Base-by-base conservation (phyloP, 2,329 filamentous ascomycete genomes). In the Talaromyces albobiverticillius region DNA sequence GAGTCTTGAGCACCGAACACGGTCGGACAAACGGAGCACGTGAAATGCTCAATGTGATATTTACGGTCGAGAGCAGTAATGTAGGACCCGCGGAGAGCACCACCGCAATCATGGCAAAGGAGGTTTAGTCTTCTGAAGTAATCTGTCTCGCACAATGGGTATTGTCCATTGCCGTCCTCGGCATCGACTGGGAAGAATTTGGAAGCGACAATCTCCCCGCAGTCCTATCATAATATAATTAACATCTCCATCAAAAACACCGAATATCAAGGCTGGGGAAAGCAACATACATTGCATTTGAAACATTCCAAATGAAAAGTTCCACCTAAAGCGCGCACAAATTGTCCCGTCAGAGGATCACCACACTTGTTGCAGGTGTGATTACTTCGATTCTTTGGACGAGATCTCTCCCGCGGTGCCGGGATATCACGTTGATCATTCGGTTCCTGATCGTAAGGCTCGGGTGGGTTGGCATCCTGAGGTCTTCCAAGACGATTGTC, bases 41-140 rank as follows among this genome's bases (percentile, higher is more conserved):
- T 99, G 67, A 99, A 99, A 75, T 99, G 94, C 71, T 97, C 93
- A 61, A 99, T 95, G 73, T 96, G 94, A 72, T 99, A 99, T 76
- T 99, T 99, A 65, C 90, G 89, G 63, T 99, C 94, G 51, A 99
- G 82, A 3, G 94, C 94, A 14, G 94, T 99, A 67, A 99, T 99
- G 74, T 99, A 99, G 4, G 94, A 97, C 45, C 94, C 94, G 58
- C 94, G 88, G 18, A 99, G 82, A 46, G 94, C 94, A 56, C 91
- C 90, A 60, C 91, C 90, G 70, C 94, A 99, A 59, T 94, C 87
- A 71, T 89, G 89, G 72, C 94, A 99, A 41, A 99, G 81, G 42
- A 99, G 81, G 59, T 93, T 91, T 16, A 99, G 83, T 56, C 94
- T 85, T 64, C 91, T 84, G 73, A 99, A 99, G 72, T 99, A 99